These are phyloP conservation scores for Thraustochytrium sp. DNA, from an alignment of 352 stramenopile species.

Conservation along the genomic window DNA sequence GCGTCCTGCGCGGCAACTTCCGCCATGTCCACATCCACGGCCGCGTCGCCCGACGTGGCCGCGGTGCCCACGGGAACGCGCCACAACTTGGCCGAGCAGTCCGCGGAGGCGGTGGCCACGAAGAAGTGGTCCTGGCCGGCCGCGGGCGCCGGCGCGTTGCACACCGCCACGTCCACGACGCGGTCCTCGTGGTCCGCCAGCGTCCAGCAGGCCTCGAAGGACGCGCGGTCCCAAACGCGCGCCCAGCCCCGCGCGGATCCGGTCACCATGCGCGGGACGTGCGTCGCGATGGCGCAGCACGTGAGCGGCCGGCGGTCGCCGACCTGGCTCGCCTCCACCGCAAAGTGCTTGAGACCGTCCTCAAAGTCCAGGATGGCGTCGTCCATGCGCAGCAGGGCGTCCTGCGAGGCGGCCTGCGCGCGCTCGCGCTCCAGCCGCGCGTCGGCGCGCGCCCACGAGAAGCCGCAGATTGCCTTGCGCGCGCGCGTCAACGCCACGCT, in stretches of 20 bases:
- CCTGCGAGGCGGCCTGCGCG: slow-evolving; percentile 44
- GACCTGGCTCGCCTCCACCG: slow-evolving; percentile 85
- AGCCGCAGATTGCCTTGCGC: slow-evolving; percentile 67
- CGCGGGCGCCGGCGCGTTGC: neutral
- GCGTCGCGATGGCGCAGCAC: slow-evolving; percentile 37
- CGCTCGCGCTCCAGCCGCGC: slow-evolving; percentile 61
- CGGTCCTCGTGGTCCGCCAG: slow-evolving; percentile 75
- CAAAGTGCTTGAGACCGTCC: slow-evolving; percentile 59
- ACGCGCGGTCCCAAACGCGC: slow-evolving; percentile 83
- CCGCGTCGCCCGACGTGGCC: slow-evolving; percentile 57
- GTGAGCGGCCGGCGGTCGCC: slow-evolving; percentile 81
- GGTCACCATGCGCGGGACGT: slow-evolving; percentile 57
- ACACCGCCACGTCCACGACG: slow-evolving; percentile 56
- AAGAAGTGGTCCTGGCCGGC: slow-evolving; percentile 44
- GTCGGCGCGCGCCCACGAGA: slow-evolving; percentile 62
- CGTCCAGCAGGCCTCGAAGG: slow-evolving; percentile 59
- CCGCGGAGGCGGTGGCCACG: slow-evolving; percentile 62
- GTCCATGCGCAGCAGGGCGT: slow-evolving; percentile 55
- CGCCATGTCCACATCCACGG: slow-evolving; percentile 59
- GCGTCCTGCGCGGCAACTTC: neutral
- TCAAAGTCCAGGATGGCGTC: slow-evolving; percentile 69
- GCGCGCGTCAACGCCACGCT: slow-evolving; percentile 68
- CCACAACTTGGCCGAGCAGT: slow-evolving; percentile 62
- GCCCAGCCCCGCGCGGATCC: slow-evolving; percentile 86
- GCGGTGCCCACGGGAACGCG: slow-evolving; percentile 41